These are phyloP conservation scores for Trichoderma parareesei DNA, from an alignment of 495 filamentous ascomycete genomes.

Conservation along the genomic window DNA sequence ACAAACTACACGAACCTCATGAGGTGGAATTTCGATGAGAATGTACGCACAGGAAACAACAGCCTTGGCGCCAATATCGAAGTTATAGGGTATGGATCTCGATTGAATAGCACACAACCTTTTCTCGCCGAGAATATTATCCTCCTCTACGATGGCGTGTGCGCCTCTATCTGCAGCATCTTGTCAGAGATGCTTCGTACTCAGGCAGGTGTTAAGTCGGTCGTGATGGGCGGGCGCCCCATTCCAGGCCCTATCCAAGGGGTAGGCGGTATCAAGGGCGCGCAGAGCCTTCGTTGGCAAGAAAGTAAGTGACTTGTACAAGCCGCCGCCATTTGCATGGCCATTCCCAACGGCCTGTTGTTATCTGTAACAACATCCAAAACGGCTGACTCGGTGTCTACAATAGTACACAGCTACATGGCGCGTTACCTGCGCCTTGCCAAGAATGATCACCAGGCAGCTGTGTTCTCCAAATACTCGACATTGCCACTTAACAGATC, in stretches of 20 bases:
- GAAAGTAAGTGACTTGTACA: neutral
- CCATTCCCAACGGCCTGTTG: too few relatives aligned
- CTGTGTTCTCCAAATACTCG: neutral
- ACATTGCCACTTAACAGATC: conserved; percentile 17
- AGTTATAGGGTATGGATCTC: conserved; percentile 34
- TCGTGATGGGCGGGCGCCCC: conserved; percentile 55
- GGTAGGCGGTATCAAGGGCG: conserved; percentile 52
- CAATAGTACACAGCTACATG: too few relatives aligned
- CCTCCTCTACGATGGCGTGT: conserved; percentile 52
- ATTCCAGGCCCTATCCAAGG: conserved; percentile 51
- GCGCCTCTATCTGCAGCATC: conserved; percentile 56
- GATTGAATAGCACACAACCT: conserved; percentile 33
- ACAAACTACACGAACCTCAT: conserved; percentile 30
- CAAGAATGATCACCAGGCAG: too few relatives aligned
- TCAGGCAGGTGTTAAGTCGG: conserved; percentile 48
- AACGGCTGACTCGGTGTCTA: too few relatives aligned
- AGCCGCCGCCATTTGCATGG: too few relatives aligned
- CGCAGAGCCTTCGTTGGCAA: conserved; percentile 16
- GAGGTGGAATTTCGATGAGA: conserved; percentile 33
- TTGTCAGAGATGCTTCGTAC: conserved; percentile 49
- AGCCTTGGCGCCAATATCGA: conserved; percentile 32
- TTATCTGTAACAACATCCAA: too few relatives aligned
- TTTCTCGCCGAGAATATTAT: conserved; percentile 24
- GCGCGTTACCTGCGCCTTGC: too few relatives aligned
- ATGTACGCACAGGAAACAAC: conserved; percentile 29